phyloP scores from a whole-genome alignment of 305 asterid genomes.

The Caryopteris hybrid region DNA sequence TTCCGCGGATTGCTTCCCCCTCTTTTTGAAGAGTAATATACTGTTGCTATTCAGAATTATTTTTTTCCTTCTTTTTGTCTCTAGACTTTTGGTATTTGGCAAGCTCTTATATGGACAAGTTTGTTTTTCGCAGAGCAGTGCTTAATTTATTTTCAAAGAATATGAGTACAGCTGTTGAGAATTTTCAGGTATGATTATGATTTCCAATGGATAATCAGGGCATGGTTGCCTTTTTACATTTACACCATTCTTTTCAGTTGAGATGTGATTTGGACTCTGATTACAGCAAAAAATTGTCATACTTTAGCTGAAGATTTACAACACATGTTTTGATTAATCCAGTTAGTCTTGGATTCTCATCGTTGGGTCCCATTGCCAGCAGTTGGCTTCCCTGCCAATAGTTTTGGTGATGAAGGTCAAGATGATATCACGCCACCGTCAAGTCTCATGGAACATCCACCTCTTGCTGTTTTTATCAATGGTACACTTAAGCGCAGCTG shows the following conservation, averaged over 20 bases:
- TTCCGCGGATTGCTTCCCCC: conserved; percentile 88
- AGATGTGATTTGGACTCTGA: conserved; percentile 11
- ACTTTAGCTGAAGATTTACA: conserved; percentile 17
- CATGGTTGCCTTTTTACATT: background rate
- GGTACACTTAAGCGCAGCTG: conserved; percentile 36
- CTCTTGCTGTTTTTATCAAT: conserved; percentile 79
- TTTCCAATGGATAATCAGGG: background rate
- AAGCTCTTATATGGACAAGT: conserved; percentile 20
- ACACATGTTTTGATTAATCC: conserved; percentile 31
- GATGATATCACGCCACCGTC: conserved; percentile 82
- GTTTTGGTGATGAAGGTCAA: conserved; percentile 59
- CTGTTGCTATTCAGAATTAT: background rate
- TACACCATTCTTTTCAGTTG: background rate
- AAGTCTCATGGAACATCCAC: conserved; percentile 88
- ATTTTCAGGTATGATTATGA: conserved; percentile 62
- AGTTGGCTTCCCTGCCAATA: conserved; percentile 63
- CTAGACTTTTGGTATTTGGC: conserved; percentile 16
- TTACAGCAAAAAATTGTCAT: background rate
- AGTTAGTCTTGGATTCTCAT: conserved; percentile 72
- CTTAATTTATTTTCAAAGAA: conserved; percentile 75
- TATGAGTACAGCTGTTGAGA: conserved; percentile 77
- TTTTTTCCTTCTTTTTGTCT: background rate
- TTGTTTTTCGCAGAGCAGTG: conserved; percentile 61
- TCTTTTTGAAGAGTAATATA: conserved; percentile 82
- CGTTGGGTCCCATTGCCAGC: conserved; percentile 60